phyloP scores from a whole-genome alignment of 768 basidiomycete species.

The Mycena albidolilacea region DNA sequence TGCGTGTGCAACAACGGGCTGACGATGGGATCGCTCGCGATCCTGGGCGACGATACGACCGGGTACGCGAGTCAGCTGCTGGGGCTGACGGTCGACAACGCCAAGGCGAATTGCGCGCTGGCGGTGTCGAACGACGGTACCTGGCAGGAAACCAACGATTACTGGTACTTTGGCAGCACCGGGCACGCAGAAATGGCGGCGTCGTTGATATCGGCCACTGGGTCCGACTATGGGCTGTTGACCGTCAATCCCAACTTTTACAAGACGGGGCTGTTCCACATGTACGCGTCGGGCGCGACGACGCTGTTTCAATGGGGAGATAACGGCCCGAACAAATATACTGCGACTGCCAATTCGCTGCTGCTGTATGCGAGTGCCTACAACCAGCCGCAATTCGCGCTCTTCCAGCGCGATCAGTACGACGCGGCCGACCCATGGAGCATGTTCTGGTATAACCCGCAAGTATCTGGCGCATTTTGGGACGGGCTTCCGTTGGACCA shows the following conservation, averaged over 20 bases:
- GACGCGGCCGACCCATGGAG: conserved; percentile 89
- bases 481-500: conserved; percentile 85
- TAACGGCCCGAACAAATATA: conserved; percentile 84
- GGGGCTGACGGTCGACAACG: conserved; percentile 78
- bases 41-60: conserved; percentile 86
- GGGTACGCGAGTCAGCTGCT: conserved; percentile 80
- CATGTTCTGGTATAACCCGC: conserved; percentile 90
- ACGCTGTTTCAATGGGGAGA: conserved; percentile 77
- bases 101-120: conserved; percentile 80
- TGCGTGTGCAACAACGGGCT: conserved; percentile 96
- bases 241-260: conserved; percentile 78
- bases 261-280: conserved; percentile 89
- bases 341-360: conserved; percentile 92
- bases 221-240: conserved; percentile 83
- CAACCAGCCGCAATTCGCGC: conserved; percentile 79
- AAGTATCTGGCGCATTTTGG: conserved; percentile 87
- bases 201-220: conserved; percentile 87
- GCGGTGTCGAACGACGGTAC: conserved; percentile 82
- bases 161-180: conserved; percentile 94
- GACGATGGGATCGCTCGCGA: conserved; percentile 91
- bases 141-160: conserved; percentile 93
- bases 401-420: conserved; percentile 92
- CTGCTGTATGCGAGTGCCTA: conserved; percentile 82
- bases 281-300: conserved; percentile 89
- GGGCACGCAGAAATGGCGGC: conserved; percentile 92